Evolutionary conservation across 1,284 basidiomycete genomes (phyloP).

Genomic region (Cryptococcus jaspeensis): DNA sequence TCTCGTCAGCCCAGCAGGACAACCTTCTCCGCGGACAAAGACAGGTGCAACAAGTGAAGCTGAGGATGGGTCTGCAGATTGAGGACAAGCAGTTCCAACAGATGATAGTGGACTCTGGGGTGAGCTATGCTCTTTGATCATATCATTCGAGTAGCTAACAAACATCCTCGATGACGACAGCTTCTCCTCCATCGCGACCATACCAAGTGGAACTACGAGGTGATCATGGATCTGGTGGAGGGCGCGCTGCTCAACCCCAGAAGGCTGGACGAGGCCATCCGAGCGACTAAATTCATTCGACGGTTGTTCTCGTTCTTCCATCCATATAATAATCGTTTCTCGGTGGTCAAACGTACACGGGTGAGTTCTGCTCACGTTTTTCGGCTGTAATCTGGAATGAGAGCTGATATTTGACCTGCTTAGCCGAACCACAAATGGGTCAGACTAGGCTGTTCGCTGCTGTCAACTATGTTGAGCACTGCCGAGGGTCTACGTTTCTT

Average conservation of each 20-base stretch:
- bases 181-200: constrained; percentile 87
- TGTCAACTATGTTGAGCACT: constrained; percentile 79
- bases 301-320: constrained; percentile 89
- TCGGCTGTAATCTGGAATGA: constrained; percentile 1
- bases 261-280: constrained; percentile 93
- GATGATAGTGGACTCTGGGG: constrained; percentile 78
- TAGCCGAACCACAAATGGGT: constrained; percentile 79
- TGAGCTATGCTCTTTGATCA: constrained; percentile 39
- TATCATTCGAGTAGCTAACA: background rate
- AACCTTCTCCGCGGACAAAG: constrained; percentile 81
- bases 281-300: constrained; percentile 81
- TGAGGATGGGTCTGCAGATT: constrained; percentile 86
- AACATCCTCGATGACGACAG: constrained; percentile 52
- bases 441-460: constrained; percentile 73
- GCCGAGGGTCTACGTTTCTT: constrained; percentile 82
- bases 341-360: constrained; percentile 71
- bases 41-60: constrained; percentile 84
- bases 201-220: constrained; percentile 88
- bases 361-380: constrained; percentile 52
- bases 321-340: constrained; percentile 82
- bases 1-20: constrained; percentile 64
- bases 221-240: constrained; percentile 83
- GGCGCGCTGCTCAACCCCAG: constrained; percentile 88
- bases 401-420: background rate
- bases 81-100: constrained; percentile 87